A percentile compares a stretch with the other conserved stretches of the same genome.
These are phyloP conservation scores for Neonectria hederae DNA, from an alignment of 2,329 filamentous ascomycete species.

Conservation along the genomic window DNA sequence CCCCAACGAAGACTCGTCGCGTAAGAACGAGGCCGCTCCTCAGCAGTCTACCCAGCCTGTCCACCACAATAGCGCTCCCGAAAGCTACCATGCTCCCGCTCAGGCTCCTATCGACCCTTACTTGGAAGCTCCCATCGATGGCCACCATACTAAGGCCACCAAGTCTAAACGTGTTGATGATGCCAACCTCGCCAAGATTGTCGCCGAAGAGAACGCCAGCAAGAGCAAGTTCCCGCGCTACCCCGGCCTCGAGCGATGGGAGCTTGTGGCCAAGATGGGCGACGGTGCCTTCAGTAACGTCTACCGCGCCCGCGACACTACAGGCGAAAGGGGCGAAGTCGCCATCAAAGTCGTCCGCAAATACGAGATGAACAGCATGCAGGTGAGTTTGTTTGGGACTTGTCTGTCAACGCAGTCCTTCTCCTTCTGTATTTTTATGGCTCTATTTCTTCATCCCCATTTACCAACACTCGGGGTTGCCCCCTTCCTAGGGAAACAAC, in stretches of 20 bases:
- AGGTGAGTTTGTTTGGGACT: slow-evolving; percentile 74
- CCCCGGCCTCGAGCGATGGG: slow-evolving; percentile 69
- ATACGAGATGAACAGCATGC: slow-evolving; percentile 98
- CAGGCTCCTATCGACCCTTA: slow-evolving; percentile 23
- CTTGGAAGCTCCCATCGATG: slow-evolving; percentile 54
- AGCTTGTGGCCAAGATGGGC: slow-evolving; percentile 94
- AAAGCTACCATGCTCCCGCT: slow-evolving; percentile 54
- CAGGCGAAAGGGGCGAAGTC: slow-evolving; percentile 78
- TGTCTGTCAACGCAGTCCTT: slow-evolving; percentile 37
- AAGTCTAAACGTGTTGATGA: slow-evolving; percentile 66
- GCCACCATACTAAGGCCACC: slow-evolving; percentile 60
- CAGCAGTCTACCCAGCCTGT: slow-evolving; percentile 64
- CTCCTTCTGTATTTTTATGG: slow-evolving; percentile 33
- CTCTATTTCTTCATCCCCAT: slow-evolving; percentile 42
- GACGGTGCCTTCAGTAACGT: slow-evolving; percentile 99
- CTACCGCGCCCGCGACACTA: slow-evolving; percentile 83
- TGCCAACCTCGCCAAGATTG: slow-evolving; percentile 81
- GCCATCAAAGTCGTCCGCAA: slow-evolving; percentile 99
- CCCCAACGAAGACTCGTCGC: slow-evolving; percentile 58
- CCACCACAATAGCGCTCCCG: slow-evolving; percentile 16
- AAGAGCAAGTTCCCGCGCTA: slow-evolving; percentile 82
- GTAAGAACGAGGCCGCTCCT: slow-evolving; percentile 62
- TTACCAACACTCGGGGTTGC: slow-evolving; percentile 64
- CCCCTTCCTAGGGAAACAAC: slow-evolving; percentile 77
- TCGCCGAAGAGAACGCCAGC: slow-evolving; percentile 90